Conservation (phyloP, 352 stramenopile genomes). For the Phytophthora ohioensis region DNA sequence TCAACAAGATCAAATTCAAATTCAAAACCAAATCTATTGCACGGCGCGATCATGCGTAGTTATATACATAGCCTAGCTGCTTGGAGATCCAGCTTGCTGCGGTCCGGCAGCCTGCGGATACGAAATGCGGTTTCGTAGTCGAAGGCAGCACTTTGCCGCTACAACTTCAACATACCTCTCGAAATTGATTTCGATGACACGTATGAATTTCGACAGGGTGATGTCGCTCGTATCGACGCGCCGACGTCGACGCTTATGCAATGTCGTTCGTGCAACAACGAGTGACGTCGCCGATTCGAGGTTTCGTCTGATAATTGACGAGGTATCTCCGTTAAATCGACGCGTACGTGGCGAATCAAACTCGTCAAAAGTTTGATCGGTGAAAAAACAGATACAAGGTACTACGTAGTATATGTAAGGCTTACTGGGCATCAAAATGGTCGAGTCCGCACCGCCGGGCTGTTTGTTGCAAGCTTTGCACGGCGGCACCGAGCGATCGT, state of each 20-base stretch:
- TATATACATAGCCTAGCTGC: too few species aligned
- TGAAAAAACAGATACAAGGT: neutral
- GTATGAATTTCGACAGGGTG: neutral
- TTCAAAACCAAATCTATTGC: too few species aligned
- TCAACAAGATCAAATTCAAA: too few species aligned
- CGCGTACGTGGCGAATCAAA: neutral
- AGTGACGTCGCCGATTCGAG: constrained; percentile 15
- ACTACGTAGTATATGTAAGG: too few species aligned
- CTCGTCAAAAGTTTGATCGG: too few species aligned
- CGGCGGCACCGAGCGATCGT: too few species aligned
- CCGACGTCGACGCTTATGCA: neutral
- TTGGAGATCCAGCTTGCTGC: too few species aligned
- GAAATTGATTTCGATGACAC: neutral
- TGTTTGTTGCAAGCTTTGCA: neutral
- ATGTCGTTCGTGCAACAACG: constrained; percentile 17
- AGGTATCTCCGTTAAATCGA: constrained; percentile 9
- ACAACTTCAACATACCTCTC: too few species aligned
- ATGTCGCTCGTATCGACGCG: constrained; percentile 27
- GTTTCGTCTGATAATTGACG: constrained; percentile 19
- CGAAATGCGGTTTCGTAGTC: too few species aligned
- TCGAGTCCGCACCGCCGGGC: neutral
- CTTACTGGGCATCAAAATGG: neutral
- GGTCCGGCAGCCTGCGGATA: too few species aligned
- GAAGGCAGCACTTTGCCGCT: too few species aligned
- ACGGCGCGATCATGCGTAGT: too few species aligned